Percentiles rank a stretch among this genome's conserved stretches.
Conservation (phyloP, 768 basidiomycete genomes). For the Podaxis pistillaris region DNA sequence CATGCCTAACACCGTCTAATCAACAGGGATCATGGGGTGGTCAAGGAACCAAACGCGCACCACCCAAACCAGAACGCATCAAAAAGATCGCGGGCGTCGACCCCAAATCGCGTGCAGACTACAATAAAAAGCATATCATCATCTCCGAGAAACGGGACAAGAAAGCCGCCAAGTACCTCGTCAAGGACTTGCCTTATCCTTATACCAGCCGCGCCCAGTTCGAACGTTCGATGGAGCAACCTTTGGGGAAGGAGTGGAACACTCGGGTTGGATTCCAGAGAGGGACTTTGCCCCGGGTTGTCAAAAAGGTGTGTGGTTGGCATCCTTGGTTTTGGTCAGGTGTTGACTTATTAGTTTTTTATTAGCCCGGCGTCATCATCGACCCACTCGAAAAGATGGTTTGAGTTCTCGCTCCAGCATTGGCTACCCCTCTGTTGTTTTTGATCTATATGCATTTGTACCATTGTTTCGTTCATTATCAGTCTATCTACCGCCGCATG, state of each 20-base stretch:
- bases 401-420: neutral
- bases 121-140: slow-evolving; percentile 84
- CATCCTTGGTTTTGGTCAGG: neutral
- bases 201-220: slow-evolving; percentile 94
- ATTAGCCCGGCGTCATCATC: slow-evolving; percentile 68
- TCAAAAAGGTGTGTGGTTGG: slow-evolving; percentile 68
- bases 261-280: slow-evolving; percentile 82
- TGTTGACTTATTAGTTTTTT: slow-evolving; percentile 12
- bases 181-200: slow-evolving; percentile 91
- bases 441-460: neutral
- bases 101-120: slow-evolving; percentile 78
- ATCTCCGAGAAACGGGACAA: slow-evolving; percentile 95
- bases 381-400: slow-evolving; percentile 57
- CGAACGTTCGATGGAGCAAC: slow-evolving; percentile 77
- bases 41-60: slow-evolving; percentile 56
- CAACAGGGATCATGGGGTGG: slow-evolving; percentile 91
- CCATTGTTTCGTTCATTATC: neutral
- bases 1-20: slow-evolving; percentile 1
- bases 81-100: slow-evolving; percentile 83
- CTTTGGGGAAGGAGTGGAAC: slow-evolving; percentile 92
- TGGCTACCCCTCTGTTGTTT: neutral
- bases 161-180: slow-evolving; percentile 86
- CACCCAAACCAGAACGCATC: slow-evolving; percentile 69
- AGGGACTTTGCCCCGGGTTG: slow-evolving; percentile 80
- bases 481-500: neutral